Evolutionary conservation across 2,329 filamentous ascomycete species (phyloP).

Genomic region (Diaporthe sp.): DNA sequence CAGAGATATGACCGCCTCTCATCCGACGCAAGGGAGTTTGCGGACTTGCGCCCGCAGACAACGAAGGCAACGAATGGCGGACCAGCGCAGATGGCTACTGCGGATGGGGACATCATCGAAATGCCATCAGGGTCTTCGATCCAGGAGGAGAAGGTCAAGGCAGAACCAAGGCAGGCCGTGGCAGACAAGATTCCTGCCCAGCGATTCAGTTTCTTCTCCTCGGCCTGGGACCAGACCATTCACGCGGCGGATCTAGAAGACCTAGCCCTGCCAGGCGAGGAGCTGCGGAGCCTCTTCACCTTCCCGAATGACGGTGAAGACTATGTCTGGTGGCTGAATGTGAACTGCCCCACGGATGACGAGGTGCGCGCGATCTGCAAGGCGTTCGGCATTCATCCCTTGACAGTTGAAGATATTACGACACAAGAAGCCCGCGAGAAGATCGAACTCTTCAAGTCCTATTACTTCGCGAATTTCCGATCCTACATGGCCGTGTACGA

Average conservation of each 20-base stretch:
- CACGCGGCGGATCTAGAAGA: constrained; percentile 91
- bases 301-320: constrained; percentile 71
- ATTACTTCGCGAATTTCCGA: constrained; percentile 98
- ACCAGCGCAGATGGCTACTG: constrained; percentile 54
- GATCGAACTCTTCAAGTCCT: constrained; percentile 96
- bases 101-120: constrained; percentile 68
- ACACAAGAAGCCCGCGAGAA: constrained; percentile 97
- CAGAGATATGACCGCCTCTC: constrained; percentile 42
- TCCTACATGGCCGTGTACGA: constrained; percentile 87
- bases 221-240: constrained; percentile 91
- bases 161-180: constrained; percentile 49
- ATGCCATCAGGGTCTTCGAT: constrained; percentile 59
- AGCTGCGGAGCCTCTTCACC: constrained; percentile 86
- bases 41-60: constrained; percentile 65
- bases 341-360: constrained; percentile 88
- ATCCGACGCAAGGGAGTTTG: constrained; percentile 63
- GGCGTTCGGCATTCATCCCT: constrained; percentile 93
- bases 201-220: constrained; percentile 96
- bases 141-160: constrained; percentile 58
- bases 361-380: constrained; percentile 90
- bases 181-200: constrained; percentile 46
- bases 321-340: constrained; percentile 99
- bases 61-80: constrained; percentile 37
- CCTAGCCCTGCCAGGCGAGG: constrained; percentile 88
- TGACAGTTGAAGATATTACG: constrained; percentile 96